Conservation (phyloP, 305 asterid genomes). For the Petunia hybrid region DNA sequence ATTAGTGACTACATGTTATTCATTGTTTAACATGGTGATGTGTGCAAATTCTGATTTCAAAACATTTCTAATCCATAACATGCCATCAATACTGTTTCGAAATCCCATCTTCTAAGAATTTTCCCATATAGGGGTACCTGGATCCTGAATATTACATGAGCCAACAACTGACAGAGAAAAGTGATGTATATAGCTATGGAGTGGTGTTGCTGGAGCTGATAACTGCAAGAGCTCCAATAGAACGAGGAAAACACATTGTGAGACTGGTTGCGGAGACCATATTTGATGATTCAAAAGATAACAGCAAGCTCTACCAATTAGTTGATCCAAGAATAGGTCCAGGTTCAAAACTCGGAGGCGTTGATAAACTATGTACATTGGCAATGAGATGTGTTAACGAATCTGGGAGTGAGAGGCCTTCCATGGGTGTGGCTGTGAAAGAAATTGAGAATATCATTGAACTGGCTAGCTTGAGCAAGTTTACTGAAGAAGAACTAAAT, state of each 20-base stretch:
- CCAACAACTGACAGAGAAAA: constrained; percentile 81
- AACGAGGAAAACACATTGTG: constrained; percentile 81
- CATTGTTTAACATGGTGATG: constrained; percentile 13
- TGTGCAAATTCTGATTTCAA: constrained; percentile 2
- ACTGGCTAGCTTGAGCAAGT: constrained; percentile 39
- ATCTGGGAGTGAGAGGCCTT: constrained; percentile 58
- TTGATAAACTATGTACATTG: constrained; percentile 51
- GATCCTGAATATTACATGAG: constrained; percentile 99
- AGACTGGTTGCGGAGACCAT: constrained; percentile 65
- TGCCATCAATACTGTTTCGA: neutral
- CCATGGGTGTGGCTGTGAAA: constrained; percentile 77
- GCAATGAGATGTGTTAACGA: constrained; percentile 75
- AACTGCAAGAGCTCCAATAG: constrained; percentile 77
- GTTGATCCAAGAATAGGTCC: constrained; percentile 61
- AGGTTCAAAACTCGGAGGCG: constrained; percentile 50
- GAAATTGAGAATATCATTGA: constrained; percentile 66
- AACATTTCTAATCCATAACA: neutral
- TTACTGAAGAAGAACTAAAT: constrained; percentile 33
- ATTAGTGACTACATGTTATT: neutral
- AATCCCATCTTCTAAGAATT: neutral
- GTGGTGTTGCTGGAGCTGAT: constrained; percentile 81
- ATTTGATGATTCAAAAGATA: constrained; percentile 42
- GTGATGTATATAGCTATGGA: constrained; percentile 91
- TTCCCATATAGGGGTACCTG: constrained; percentile 75
- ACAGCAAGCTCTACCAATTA: constrained; percentile 42